Evolutionary conservation across 495 filamentous ascomycete genomes (phyloP), one percentile per base, ranked within the genome.

Genomic region (Aspergillus ostianus): DNA sequence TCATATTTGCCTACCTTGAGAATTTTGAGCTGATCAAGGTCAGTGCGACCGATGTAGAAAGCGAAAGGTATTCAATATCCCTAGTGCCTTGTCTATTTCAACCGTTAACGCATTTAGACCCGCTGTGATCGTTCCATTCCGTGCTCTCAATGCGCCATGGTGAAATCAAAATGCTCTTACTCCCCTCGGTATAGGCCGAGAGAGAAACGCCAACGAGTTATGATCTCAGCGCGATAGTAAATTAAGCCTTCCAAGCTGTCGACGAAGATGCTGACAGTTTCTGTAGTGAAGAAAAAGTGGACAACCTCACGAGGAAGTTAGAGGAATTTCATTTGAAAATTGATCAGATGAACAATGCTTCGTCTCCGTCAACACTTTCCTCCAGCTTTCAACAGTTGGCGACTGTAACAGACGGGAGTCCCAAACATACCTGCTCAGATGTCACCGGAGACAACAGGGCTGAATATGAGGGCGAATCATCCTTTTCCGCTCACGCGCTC

Each of bases 211-310:
- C 60, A 58, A 18, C 23, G 60, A 30, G 55, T 62, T 18, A 26
- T 62, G 36, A 44, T 62, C 26, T 62, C 60, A 18, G 50, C 27
- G 19, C 17, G 21, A 58, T 62, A 55, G 60, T 62, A 20, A 55
- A 2, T 41, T 4, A 13, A 5, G 36, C 10, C 13, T 15, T 41
- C 36, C 36, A 41, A 4, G 1, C 36, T 41, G 3, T 10, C 10
- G 1, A 4, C 15, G 13, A 41, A 41, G 36, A 41, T 15, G 36
- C 36, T 41, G 12, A 41, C 10, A 15, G 5, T 30, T 30, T 53
- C 32, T 12, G 17, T 0, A 53, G 49, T 53, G 49, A 59, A 26
- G 44, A 44, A 29, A 51, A 55, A 44, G 41, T 50, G 58, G 53
- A 60, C 45, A 47, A 29, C 30, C 19, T 45, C 18, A 49, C 53